Percentiles rank a stretch among this genome's conserved stretches.
Evolutionary conservation across 1,284 basidiomycete species (phyloP).

Genomic region (Apiotrichum akiyoshidainum): DNA sequence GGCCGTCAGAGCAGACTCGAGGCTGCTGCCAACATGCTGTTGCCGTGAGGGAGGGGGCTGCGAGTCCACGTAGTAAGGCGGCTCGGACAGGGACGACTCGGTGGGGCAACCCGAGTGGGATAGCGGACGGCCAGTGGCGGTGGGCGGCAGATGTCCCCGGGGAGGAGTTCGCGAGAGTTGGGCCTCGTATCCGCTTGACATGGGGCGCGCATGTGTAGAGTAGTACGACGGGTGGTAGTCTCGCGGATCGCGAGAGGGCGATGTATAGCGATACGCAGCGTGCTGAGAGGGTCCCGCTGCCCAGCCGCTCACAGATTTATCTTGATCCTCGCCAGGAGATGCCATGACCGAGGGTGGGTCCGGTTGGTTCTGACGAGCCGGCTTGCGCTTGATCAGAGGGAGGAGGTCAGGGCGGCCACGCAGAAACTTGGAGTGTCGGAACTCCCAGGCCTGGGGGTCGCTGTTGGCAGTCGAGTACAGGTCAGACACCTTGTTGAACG

Average conservation of each 20-base stretch:
- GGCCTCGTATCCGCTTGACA: conserved; percentile 7
- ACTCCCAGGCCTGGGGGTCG: conserved; percentile 52
- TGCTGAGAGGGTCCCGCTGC: background rate
- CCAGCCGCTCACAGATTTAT: background rate
- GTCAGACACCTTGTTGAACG: conserved; percentile 52
- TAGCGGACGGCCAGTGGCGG: background rate
- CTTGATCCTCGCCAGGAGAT: conserved; percentile 30
- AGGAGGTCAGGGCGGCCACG: conserved; percentile 50
- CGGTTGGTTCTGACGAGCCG: conserved; percentile 30
- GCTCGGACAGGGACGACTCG: conserved; percentile 24
- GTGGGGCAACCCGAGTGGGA: conserved; percentile 1
- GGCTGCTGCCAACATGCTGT: conserved; percentile 3
- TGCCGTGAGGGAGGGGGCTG: conserved; percentile 18
- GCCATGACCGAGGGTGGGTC: conserved; percentile 14
- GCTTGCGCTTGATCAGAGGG: conserved; percentile 48
- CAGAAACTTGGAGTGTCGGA: conserved; percentile 50
- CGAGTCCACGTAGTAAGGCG: conserved; percentile 20
- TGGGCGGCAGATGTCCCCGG: background rate
- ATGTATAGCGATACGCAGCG: background rate
- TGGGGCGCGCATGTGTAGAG: background rate
- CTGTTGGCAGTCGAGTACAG: conserved; percentile 40
- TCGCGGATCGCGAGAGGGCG: background rate
- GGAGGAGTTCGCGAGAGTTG: background rate
- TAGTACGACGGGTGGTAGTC: conserved; percentile 6
- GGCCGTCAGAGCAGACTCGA: conserved; percentile 17